Conservation (phyloP, 1,139 yeast genomes). For the Casaregolazyma lundiana region DNA sequence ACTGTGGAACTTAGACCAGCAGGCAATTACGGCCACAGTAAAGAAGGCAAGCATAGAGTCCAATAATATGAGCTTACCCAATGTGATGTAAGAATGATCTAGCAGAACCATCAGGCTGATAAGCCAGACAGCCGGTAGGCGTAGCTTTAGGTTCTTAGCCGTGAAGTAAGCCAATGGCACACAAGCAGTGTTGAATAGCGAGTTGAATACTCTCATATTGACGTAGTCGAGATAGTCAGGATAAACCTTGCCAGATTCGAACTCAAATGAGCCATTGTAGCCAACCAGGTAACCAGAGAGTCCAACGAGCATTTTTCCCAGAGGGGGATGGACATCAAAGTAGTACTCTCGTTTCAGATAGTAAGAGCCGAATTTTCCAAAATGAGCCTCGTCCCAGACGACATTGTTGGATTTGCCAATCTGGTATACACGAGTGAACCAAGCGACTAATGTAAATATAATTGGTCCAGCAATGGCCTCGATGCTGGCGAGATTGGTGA, state of each 20-base stretch:
- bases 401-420: conserved; percentile 63
- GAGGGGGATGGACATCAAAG: conserved; percentile 97
- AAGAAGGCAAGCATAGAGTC: conserved; percentile 96
- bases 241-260: conserved; percentile 79
- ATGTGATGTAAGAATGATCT: conserved; percentile 81
- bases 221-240: conserved; percentile 86
- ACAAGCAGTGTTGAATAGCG: conserved; percentile 81
- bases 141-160: conserved; percentile 77
- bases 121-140: conserved; percentile 81
- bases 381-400: conserved; percentile 97
- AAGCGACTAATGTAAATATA: conserved; percentile 55
- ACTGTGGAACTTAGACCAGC: conserved; percentile 75
- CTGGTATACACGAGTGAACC: conserved; percentile 61
- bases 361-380: conserved; percentile 50
- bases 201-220: conserved; percentile 91
- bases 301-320: conserved; percentile 96
- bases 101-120: conserved; percentile 80
- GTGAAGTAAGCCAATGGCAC: conserved; percentile 94
- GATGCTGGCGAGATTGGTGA: conserved; percentile 23
- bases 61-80: conserved; percentile 85
- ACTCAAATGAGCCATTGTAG: conserved; percentile 92
- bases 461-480: conserved; percentile 53
- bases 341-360: conserved; percentile 35
- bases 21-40: conserved; percentile 77
- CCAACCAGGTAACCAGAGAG: conserved; percentile 92